Evolutionary conservation across 441 rosid genomes (phyloP).

Genomic region (Omphalea diandra): DNA sequence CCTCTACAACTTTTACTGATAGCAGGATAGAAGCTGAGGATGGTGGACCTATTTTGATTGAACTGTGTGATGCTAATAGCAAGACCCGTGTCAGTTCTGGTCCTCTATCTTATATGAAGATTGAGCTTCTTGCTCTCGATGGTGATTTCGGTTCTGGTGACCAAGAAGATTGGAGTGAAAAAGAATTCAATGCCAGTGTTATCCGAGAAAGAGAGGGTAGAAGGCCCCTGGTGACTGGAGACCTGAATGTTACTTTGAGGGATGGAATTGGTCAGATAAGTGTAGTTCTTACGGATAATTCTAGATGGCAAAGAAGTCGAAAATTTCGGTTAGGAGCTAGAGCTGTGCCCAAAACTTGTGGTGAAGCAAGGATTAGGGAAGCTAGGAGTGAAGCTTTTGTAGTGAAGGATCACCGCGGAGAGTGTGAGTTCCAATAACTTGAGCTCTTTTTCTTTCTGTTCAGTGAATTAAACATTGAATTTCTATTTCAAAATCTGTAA

Average conservation of each 20-base stretch:
- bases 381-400: slow-evolving; percentile 63
- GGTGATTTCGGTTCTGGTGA: slow-evolving; percentile 54
- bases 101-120: slow-evolving; percentile 45
- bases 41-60: slow-evolving; percentile 40
- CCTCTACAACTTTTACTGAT: slow-evolving; percentile 47
- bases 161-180: slow-evolving; percentile 51
- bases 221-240: slow-evolving; percentile 74
- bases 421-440: slow-evolving; percentile 45
- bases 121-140: slow-evolving; percentile 59
- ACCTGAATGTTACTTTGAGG: slow-evolving; percentile 33
- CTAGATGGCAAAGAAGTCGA: slow-evolving; percentile 74
- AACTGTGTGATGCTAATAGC: slow-evolving; percentile 44
- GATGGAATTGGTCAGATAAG: slow-evolving; percentile 50
- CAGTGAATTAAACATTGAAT: too few species aligned
- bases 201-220: slow-evolving; percentile 57
- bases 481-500: not conserved
- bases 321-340: slow-evolving; percentile 74
- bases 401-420: slow-evolving; percentile 87
- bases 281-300: slow-evolving; percentile 66
- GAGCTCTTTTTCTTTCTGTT: not conserved
- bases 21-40: slow-evolving; percentile 43
- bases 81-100: slow-evolving; percentile 38
- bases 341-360: slow-evolving; percentile 22
- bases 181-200: slow-evolving; percentile 44
- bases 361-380: slow-evolving; percentile 50